phyloP scores from a whole-genome alignment of 371 early-diverging fungal genomes.

The Catenaria anguillulae region DNA sequence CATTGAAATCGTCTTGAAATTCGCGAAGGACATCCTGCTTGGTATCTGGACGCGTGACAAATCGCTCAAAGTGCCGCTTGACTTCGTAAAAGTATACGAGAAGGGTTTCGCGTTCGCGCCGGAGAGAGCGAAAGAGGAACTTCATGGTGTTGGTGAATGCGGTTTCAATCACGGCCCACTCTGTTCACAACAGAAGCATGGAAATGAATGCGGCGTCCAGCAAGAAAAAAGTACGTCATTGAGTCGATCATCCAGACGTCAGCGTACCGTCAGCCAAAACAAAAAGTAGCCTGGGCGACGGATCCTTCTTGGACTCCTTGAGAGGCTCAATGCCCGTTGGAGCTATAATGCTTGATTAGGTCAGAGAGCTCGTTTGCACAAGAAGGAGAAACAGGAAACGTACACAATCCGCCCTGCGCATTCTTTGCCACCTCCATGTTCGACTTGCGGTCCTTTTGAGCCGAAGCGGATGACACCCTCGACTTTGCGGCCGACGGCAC shows the following conservation, averaged over 20 bases:
- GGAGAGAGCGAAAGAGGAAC: slow-evolving; percentile 28
- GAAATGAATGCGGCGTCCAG: slow-evolving; percentile 11
- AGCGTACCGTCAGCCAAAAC: slow-evolving; percentile 28
- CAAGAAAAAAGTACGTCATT: neutral
- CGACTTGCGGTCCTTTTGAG: no score
- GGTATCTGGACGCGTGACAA: slow-evolving; percentile 29
- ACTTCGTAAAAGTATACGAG: slow-evolving; percentile 27
- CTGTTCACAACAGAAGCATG: no score
- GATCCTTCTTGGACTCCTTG: slow-evolving; percentile 19
- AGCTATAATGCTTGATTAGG: no score
- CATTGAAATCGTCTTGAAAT: slow-evolving; percentile 34
- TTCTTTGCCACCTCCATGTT: no score
- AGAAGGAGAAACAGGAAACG: no score
- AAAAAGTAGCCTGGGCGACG: slow-evolving; percentile 28
- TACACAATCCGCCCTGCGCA: no score
- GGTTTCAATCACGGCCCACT: slow-evolving; percentile 35
- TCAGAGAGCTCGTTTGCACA: no score
- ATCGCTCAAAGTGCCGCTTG: slow-evolving; percentile 26
- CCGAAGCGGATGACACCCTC: no score
- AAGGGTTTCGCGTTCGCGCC: slow-evolving; percentile 25
- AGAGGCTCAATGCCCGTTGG: neutral
- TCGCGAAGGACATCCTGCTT: slow-evolving; percentile 31
- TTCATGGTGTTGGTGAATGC: slow-evolving; percentile 33
- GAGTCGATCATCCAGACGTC: neutral
- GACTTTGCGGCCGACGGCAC: no score